Evolutionary conservation across 106 monocot genomes (phyloP).

Genomic region (Dendrobium huoshanense): DNA sequence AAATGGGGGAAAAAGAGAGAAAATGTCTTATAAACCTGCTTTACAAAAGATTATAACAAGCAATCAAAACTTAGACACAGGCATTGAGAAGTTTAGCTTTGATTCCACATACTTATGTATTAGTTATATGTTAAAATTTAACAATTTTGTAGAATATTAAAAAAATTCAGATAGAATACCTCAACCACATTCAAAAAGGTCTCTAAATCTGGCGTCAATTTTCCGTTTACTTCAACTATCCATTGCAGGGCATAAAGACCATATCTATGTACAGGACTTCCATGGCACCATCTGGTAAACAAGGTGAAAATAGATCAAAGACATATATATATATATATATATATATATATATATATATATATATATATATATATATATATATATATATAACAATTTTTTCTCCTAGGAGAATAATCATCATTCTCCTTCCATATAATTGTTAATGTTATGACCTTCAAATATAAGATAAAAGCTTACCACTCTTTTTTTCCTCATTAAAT

Average conservation of each 20-base stretch:
- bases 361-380: no score
- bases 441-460: no score
- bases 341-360: no score
- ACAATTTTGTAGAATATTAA: not conserved
- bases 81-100: not conserved
- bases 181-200: constrained; percentile 24
- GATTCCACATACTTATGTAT: not conserved
- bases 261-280: constrained; percentile 24
- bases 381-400: no score
- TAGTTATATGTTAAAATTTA: not conserved
- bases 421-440: no score
- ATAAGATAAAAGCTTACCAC: no score
- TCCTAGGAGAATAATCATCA: no score
- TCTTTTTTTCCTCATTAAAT: no score
- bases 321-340: no score
- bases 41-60: not conserved
- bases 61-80: not conserved
- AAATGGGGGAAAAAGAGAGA: not conserved
- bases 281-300: constrained; percentile 22
- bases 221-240: constrained; percentile 30
- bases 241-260: constrained; percentile 30
- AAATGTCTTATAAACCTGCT: not conserved
- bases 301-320: not conserved
- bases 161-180: constrained; percentile 6
- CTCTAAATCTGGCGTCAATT: constrained; percentile 20